Evolutionary conservation across 305 asterid species (phyloP), one percentile per base, ranked within the genome.

Genomic region (Ajuga reptans): DNA sequence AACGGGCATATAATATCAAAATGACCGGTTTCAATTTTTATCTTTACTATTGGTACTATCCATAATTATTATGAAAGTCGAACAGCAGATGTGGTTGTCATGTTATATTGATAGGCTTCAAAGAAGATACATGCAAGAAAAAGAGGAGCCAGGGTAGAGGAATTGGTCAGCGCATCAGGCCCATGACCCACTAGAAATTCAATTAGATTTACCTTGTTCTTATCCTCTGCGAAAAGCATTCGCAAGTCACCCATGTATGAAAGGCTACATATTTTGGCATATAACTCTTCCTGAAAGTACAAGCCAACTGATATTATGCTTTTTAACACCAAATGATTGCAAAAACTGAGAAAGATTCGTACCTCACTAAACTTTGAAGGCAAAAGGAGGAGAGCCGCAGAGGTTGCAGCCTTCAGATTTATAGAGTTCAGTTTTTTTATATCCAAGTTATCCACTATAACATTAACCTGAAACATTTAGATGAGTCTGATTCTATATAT

Each of bases 201-300:
- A 61, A 55, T 72, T 60, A 74, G 47, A 46, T 73, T 62, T 81
- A 87, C 96, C 91, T 91, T 91, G 82, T 87, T 77, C 81, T 78
- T 85, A 74, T 91, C 97, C 82, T 90, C 96, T 0, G 95, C 97
- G 65, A 88, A 90, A 74, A 84, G 78, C 95, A 90, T 90, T 24
- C 92, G 83, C 69, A 86, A 64, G 81, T 90, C 97, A 52, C 97
- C 97, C 86, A 64, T 77, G 75, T 88, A 90, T 39, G 97, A 90
- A 31, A 90, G 92, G 78, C 86, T 81, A 77, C 96, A 90, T 64
- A 88, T 85, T 76, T 83, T 86, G 69, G 85, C 86, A 73, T 85
- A 90, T 71, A 91, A 79, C 64, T 89, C 90, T 74, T 85, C 95
- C 96, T 88, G 88, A 73, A 85, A 67, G 77, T 45, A 49, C 15